Evolutionary conservation across 2,329 filamentous ascomycete genomes (phyloP).

Genomic region (Erysiphe neolycopersici): DNA sequence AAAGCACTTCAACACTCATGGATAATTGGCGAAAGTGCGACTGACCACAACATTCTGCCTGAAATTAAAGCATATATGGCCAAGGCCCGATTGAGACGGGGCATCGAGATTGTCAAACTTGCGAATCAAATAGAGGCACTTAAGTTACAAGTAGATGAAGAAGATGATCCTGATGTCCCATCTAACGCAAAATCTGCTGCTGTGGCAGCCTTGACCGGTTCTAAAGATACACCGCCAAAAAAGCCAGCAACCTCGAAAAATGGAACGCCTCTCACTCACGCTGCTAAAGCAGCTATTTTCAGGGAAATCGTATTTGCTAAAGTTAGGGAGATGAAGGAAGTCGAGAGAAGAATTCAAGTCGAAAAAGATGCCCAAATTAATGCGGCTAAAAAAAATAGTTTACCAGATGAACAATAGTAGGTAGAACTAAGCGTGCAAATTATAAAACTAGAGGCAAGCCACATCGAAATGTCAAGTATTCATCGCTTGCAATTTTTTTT

Average conservation of each 20-base stretch:
- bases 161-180: slow-evolving; percentile 31
- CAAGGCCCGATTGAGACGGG: slow-evolving; percentile 69
- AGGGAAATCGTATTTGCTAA: slow-evolving; percentile 84
- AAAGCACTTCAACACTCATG: slow-evolving; percentile 60
- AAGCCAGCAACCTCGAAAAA: slow-evolving; percentile 5
- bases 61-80: slow-evolving; percentile 90
- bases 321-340: slow-evolving; percentile 66
- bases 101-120: slow-evolving; percentile 89
- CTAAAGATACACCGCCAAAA: slow-evolving; percentile 3
- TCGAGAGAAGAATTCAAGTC: slow-evolving; percentile 51
- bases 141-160: slow-evolving; percentile 78
- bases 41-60: slow-evolving; percentile 87
- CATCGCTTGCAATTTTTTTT: no score
- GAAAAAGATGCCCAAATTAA: slow-evolving; percentile 14
- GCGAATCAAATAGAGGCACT: slow-evolving; percentile 86
- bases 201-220: slow-evolving; percentile 15
- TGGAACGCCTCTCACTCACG: slow-evolving; percentile 21
- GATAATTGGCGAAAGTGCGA: slow-evolving; percentile 76
- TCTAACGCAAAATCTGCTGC: slow-evolving; percentile 29
- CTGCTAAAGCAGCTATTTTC: slow-evolving; percentile 51
- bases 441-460: no score
- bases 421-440: no score
- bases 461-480: no score
- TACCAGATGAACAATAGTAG: not conserved
- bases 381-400: slow-evolving; percentile 8